phyloP scores from a whole-genome alignment of 805 yeast species.

The Wickerhamiella vanderwaltii region DNA sequence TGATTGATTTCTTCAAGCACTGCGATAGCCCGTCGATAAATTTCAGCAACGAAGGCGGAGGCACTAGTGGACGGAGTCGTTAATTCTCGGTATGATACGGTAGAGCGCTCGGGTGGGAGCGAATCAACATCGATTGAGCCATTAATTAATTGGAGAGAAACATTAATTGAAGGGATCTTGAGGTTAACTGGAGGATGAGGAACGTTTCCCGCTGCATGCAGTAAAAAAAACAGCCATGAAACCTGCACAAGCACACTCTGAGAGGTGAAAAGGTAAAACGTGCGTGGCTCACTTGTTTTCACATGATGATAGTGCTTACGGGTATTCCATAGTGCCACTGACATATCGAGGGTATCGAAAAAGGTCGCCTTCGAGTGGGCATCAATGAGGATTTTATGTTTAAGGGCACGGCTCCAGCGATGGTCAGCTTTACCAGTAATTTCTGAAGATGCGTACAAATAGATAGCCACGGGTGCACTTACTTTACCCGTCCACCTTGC shows the following conservation, averaged over 20 bases:
- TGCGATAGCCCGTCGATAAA: conserved; percentile 12
- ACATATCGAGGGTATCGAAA: conserved; percentile 58
- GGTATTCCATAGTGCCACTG: conserved; percentile 40
- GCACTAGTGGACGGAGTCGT: conserved; percentile 12
- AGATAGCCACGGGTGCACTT: conserved; percentile 44
- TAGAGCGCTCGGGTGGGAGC: neutral
- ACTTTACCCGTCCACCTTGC: conserved; percentile 47
- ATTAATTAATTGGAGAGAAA: conserved; percentile 2
- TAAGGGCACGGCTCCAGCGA: conserved; percentile 19
- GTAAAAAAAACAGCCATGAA: conserved; percentile 13
- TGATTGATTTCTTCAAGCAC: neutral
- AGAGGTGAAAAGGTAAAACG: conserved; percentile 9
- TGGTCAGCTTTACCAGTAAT: conserved; percentile 17
- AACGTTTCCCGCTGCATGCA: neutral
- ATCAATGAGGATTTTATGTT: conserved; percentile 21
- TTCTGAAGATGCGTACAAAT: conserved; percentile 38
- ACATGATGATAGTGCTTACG: neutral
- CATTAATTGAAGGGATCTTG: conserved; percentile 12
- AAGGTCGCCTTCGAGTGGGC: conserved; percentile 34
- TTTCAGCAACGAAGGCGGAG: conserved; percentile 10
- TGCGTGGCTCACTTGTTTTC: neutral
- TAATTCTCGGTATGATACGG: conserved; percentile 14
- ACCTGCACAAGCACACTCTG: conserved; percentile 5
- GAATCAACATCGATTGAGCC: neutral
- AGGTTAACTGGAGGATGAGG: neutral